These are phyloP conservation scores for Mariannaea elegans DNA, from an alignment of 2,329 filamentous ascomycete species.

Conservation along the genomic window DNA sequence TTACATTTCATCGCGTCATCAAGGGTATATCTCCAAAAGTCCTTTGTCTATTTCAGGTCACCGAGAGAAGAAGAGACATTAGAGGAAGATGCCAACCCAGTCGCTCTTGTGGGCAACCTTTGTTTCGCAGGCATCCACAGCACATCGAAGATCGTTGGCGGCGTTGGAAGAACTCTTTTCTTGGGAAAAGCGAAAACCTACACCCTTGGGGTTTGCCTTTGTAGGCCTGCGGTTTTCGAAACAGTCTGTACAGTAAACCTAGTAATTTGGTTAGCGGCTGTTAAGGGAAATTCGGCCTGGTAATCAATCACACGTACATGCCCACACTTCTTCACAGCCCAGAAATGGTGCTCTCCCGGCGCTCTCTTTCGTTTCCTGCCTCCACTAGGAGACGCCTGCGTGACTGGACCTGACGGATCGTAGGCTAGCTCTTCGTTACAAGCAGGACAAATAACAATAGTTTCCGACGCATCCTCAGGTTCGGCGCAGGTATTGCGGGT, in stretches of 20 bases:
- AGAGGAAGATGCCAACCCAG: slow-evolving; percentile 69
- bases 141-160: slow-evolving; percentile 56
- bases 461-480: slow-evolving; percentile 63
- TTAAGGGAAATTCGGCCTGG: neutral
- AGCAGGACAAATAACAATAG: slow-evolving; percentile 82
- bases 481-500: slow-evolving; percentile 70
- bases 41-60: neutral
- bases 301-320: slow-evolving; percentile 69
- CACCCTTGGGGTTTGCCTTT: slow-evolving; percentile 44
- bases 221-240: slow-evolving; percentile 63
- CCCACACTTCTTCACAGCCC: slow-evolving; percentile 89
- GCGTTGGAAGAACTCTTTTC: slow-evolving; percentile 41
- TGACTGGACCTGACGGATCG: slow-evolving; percentile 60
- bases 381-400: slow-evolving; percentile 27
- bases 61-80: slow-evolving; percentile 6
- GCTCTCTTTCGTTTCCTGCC: slow-evolving; percentile 56
- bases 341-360: slow-evolving; percentile 82
- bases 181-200: slow-evolving; percentile 50
- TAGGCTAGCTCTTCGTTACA: slow-evolving; percentile 86
- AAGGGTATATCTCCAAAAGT: neutral
- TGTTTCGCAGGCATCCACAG: slow-evolving; percentile 64
- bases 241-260: slow-evolving; percentile 72
- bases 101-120: slow-evolving; percentile 63
- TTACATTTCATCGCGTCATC: neutral
- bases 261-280: neutral